Conservation (phyloP, 441 rosid genomes). For the Adansonia rubrostipa region DNA sequence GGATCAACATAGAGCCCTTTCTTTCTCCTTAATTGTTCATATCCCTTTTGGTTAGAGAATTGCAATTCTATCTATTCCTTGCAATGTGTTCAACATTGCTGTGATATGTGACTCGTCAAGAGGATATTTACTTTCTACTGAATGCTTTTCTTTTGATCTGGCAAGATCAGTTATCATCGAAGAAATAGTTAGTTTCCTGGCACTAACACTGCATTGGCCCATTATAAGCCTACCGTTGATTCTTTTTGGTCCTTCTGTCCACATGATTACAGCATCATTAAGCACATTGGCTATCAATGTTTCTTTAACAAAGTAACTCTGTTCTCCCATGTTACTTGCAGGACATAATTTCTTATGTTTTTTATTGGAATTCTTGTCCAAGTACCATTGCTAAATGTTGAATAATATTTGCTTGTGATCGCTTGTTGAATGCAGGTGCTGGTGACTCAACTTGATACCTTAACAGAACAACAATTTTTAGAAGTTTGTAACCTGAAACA, state of each 20-base stretch:
- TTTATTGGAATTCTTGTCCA: neutral
- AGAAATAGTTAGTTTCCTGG: neutral
- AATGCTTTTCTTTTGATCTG: neutral
- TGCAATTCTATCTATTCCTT: neutral
- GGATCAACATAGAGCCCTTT: neutral
- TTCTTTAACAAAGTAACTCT: neutral
- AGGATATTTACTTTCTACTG: neutral
- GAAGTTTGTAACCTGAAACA: constrained; percentile 57
- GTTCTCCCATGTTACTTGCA: neutral
- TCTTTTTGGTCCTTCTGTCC: neutral
- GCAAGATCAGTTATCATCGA: neutral
- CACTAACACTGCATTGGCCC: neutral
- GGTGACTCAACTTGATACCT: constrained; percentile 60
- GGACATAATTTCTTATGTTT: neutral
- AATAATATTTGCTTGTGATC: neutral
- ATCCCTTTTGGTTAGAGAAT: neutral
- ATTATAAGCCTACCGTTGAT: neutral
- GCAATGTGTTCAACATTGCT: neutral
- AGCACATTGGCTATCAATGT: neutral
- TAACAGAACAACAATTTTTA: constrained; percentile 68
- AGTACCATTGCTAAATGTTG: neutral
- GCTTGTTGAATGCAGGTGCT: constrained; percentile 58
- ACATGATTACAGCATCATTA: neutral
- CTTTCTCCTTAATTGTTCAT: neutral
- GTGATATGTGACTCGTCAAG: neutral